A percentile compares a stretch with the other conserved stretches of the same genome.
Evolutionary conservation across 2,329 filamentous ascomycete species (phyloP).

Genomic region (Plenodomus biglobosus): DNA sequence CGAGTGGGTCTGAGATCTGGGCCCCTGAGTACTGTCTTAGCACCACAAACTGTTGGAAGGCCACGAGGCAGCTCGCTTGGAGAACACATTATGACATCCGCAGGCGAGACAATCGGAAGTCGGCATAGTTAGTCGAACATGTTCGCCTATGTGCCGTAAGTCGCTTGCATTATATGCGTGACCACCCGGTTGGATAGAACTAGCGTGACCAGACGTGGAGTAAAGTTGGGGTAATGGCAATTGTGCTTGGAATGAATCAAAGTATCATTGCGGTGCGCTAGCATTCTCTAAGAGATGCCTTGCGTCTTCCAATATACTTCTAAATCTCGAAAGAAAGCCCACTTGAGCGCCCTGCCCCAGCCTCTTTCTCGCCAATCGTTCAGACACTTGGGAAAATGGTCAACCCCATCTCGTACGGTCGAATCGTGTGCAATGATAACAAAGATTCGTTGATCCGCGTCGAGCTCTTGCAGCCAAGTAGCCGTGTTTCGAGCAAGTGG

Average conservation of each 20-base stretch:
- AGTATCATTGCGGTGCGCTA: too few relatives aligned
- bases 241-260: neutral
- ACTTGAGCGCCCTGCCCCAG: slow-evolving; percentile 25
- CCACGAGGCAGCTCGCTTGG: too few relatives aligned
- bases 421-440: slow-evolving; percentile 34
- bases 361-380: slow-evolving; percentile 31
- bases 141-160: too few relatives aligned
- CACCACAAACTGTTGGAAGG: too few relatives aligned
- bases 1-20: neutral
- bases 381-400: slow-evolving; percentile 25
- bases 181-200: too few relatives aligned
- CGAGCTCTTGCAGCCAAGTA: slow-evolving; percentile 24
- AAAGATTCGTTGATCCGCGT: slow-evolving; percentile 26
- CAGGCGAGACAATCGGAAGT: too few relatives aligned
- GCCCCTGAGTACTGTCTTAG: too few relatives aligned
- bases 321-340: slow-evolving; percentile 30
- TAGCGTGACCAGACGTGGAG: too few relatives aligned
- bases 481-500: slow-evolving; percentile 23
- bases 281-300: neutral
- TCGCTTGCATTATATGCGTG: too few relatives aligned
- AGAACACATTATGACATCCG: too few relatives aligned
- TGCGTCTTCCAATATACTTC: slow-evolving; percentile 20
- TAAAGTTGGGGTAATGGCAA: too few relatives aligned
- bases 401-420: slow-evolving; percentile 25
- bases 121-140: too few relatives aligned